Base-by-base conservation (phyloP, 768 basidiomycete species). In the Agaricus blazei region DNA sequence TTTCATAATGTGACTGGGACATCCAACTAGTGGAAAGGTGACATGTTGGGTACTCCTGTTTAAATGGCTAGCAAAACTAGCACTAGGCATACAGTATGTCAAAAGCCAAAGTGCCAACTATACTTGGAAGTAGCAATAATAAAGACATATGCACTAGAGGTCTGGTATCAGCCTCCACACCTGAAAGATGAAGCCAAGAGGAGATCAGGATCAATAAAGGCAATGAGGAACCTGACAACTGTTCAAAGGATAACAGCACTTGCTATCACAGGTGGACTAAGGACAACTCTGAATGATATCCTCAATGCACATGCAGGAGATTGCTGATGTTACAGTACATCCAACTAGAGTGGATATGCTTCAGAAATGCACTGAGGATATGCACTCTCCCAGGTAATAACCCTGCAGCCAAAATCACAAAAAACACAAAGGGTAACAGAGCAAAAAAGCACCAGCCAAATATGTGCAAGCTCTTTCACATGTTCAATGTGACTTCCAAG, bases 81-180 rank as follows among this genome's bases (percentile, higher is more conserved):
- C 53, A 7, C 41, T 9, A 8, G 67, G 68, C 4, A 47, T 19
- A 19, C 19, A 19, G 19, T 67, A 7, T 51, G 31, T 8, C 37
- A 52, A 2, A 52, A 51, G 24, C 56, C 60, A 8, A 65, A 64
- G 51, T 12, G 47, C 9, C 62, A 57, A 12, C 64, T 71, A 0
- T 71, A 66, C 52, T 31, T 58, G 0, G 57, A 65, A 3, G 65
- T 68, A 1, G 64, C 61, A 0, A 37, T 68, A 8, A 66, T 65
- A 0, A 64, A 64, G 45, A 59, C 60, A 0, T 69, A 69, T 34
- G 63, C 62, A 3, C 53, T 61, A 0, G 66, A 67, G 14, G 44
- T 66, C 0, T 69, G 63, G 64, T 67, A 63, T 53, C 56, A 51
- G 0, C 68, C 66, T 4, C 52, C 48, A 0, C 15, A 42, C 26